Evolutionary conservation across 106 monocot species (phyloP).

Genomic region (Gastrodia elata): DNA sequence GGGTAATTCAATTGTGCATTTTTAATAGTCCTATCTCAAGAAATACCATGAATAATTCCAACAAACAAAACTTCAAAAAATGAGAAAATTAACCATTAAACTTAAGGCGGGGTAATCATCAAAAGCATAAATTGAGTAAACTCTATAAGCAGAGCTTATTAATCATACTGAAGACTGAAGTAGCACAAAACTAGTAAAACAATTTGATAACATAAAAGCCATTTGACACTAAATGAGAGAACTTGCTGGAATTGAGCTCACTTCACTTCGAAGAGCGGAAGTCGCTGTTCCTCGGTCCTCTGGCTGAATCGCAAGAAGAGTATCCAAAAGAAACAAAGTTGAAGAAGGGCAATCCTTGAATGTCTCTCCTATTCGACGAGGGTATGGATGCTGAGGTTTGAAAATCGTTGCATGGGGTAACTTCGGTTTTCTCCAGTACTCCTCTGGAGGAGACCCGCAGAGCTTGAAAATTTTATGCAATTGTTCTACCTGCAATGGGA

Average conservation of each 20-base stretch:
- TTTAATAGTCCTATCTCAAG: too few relatives aligned
- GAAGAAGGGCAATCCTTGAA: constrained; percentile 44
- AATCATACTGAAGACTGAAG: neutral
- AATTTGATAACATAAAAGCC: neutral
- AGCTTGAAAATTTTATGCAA: constrained; percentile 71
- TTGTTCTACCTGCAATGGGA: constrained; percentile 50
- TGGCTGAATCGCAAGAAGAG: constrained; percentile 60
- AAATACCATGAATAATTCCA: too few relatives aligned
- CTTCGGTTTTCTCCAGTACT: constrained; percentile 58
- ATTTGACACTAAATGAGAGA: neutral
- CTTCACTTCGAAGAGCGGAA: constrained; percentile 54
- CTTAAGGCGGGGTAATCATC: neutral
- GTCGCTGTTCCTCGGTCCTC: constrained; percentile 49
- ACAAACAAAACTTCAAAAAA: neutral
- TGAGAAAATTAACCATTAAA: neutral
- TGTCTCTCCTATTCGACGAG: constrained; percentile 32
- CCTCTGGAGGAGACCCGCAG: constrained; percentile 60
- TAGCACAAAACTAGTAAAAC: neutral
- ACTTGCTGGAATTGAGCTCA: constrained; percentile 13
- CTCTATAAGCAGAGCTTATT: neutral
- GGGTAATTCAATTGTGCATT: too few relatives aligned
- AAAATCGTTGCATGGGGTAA: constrained; percentile 53
- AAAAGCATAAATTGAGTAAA: neutral
- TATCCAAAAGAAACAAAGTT: constrained; percentile 48
- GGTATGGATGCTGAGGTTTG: constrained; percentile 47